Evolutionary conservation across 192 early-diverging fungal genomes (phyloP), one percentile per base, ranked within the genome.

Genomic region (Lunasporangiospora selenospora): DNA sequence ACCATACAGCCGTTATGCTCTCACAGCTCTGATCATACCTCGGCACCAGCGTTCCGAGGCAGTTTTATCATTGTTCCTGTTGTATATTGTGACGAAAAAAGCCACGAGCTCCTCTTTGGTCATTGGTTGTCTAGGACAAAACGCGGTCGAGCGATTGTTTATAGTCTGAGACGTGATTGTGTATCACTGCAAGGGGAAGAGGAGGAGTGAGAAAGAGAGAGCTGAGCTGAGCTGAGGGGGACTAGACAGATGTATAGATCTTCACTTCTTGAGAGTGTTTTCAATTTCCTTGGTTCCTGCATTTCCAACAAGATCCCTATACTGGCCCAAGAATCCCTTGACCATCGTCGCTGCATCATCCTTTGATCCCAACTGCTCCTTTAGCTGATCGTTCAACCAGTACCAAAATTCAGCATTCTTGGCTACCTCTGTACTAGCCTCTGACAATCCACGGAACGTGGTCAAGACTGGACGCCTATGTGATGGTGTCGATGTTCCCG

Each of bases 321-420:
- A 73, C 19, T 73, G 69, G 36, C 69, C 69, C 41, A 73, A 45
- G 21, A 73, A 73, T 2, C 69, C 69, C 37, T 73, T 73, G 33
- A 63, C 26, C 69, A 73, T 73, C 49, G 46, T n/a, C 15, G 69
- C 50, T 37, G 69, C 59, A 29, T 73, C 69, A 42, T 73, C 69
- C 36, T 73, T 73, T 13, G 69, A 73, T 27, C 60, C 69, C 46
- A 73, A n/a, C n/a, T 54, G 61, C 10, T 73, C 69, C 29, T 63
- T 73, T 26, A 73, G 19, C 23, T 73, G 69, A 38, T 58, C 61
- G 29, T 73, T 73, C 33, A 73, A 26, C 69, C 69, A 73, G n/a
- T 73, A 58, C 69, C 69, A 73, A 49, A 73, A 73, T 21, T 73
- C 69, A 6, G 60, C 61, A 10, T 73, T 61, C 55, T 31, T 57